Conservation (phyloP, 2,329 filamentous ascomycete species). For the Penicillium sp. region DNA sequence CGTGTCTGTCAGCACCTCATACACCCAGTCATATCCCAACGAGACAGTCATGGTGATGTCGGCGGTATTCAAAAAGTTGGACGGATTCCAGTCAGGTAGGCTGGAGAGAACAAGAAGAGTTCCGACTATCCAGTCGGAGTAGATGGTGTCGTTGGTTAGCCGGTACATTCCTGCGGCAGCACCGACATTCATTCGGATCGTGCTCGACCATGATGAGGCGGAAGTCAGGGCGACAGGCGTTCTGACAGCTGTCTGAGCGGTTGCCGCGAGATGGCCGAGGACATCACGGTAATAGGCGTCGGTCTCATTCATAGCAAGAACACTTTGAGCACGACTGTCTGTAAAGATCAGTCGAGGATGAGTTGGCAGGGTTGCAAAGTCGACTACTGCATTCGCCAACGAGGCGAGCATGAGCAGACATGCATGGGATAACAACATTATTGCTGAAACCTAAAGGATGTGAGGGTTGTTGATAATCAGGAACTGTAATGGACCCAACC, state of each 20-base stretch:
- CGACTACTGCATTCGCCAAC: neutral
- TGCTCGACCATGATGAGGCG: neutral
- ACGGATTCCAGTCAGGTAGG: neutral
- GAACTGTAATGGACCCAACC: too few relatives aligned
- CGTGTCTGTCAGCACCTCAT: neutral
- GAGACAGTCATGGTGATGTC: constrained; percentile 1
- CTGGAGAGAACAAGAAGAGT: neutral
- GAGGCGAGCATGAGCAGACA: neutral
- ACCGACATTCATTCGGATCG: constrained; percentile 1
- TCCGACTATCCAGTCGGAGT: neutral
- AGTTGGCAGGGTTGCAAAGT: neutral
- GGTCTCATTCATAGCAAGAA: neutral
- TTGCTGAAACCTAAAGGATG: too few relatives aligned
- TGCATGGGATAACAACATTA: neutral
- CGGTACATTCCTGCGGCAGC: constrained; percentile 1
- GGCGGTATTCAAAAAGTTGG: neutral
- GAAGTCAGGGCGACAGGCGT: neutral
- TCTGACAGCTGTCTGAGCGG: neutral
- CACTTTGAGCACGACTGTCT: neutral
- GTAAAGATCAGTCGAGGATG: constrained; percentile 1
- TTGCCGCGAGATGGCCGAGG: neutral
- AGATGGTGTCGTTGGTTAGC: neutral
- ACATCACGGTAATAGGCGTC: neutral
- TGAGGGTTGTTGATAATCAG: too few relatives aligned
- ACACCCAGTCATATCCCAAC: constrained; percentile 2